These are phyloP conservation scores for Posidonia oceanica DNA, from an alignment of 116 monocot species.

Conservation along the genomic window DNA sequence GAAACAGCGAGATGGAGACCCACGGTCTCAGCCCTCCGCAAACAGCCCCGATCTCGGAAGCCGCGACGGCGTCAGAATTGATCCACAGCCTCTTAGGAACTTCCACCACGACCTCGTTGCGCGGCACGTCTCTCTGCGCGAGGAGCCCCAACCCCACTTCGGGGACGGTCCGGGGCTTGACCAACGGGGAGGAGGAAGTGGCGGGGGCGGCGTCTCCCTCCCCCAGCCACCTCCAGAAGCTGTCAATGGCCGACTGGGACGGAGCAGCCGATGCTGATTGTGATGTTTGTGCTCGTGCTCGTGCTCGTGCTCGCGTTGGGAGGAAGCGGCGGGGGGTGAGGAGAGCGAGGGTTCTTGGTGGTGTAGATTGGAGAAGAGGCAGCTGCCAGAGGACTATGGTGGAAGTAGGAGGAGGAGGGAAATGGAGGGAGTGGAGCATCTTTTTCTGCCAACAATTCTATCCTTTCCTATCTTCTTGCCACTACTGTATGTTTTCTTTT, in stretches of 20 bases:
- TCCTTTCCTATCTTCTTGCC: too few relatives aligned
- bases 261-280: background rate
- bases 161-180: conserved; percentile 28
- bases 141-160: conserved; percentile 65
- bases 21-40: conserved; percentile 53
- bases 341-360: too few relatives aligned
- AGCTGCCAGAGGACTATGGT: too few relatives aligned
- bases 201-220: conserved; percentile 18
- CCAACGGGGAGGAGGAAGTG: conserved; percentile 9
- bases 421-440: background rate
- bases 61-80: conserved; percentile 47
- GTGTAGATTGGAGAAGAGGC: too few relatives aligned
- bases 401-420: background rate
- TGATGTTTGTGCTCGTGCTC: too few relatives aligned
- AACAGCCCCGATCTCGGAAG: conserved; percentile 29
- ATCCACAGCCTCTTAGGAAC: conserved; percentile 78
- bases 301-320: background rate
- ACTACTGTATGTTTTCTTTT: too few relatives aligned
- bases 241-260: conserved; percentile 1
- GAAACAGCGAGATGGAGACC: conserved; percentile 63
- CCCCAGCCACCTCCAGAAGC: conserved; percentile 50
- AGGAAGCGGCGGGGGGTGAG: background rate
- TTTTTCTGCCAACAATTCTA: too few relatives aligned
- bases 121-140: conserved; percentile 44
- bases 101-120: conserved; percentile 56